These are phyloP conservation scores for Strigomonas galati DNA, from an alignment of 208 protist genomes.

Conservation along the genomic window DNA sequence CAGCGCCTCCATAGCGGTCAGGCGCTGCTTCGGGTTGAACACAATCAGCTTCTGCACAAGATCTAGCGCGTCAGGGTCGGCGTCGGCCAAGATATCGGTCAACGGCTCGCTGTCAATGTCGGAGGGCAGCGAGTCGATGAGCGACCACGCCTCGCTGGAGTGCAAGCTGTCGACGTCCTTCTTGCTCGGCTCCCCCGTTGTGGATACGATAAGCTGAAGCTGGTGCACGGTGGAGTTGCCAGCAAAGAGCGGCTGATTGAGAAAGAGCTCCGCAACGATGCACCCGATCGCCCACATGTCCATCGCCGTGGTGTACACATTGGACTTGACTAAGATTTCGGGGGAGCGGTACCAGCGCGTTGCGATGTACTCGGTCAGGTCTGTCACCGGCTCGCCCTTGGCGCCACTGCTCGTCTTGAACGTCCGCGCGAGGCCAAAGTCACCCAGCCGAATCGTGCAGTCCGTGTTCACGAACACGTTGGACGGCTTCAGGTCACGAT, in stretches of 20 bases:
- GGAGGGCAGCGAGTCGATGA: slow-evolving; percentile 79
- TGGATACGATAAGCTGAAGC: slow-evolving; percentile 92
- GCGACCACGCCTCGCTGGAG: slow-evolving; percentile 78
- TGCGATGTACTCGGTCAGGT: slow-evolving; percentile 95
- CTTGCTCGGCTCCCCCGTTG: slow-evolving; percentile 68
- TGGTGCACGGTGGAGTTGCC: slow-evolving; percentile 97
- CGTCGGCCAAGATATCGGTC: slow-evolving; percentile 63
- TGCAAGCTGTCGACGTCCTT: slow-evolving; percentile 89
- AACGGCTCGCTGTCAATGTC: slow-evolving; percentile 39
- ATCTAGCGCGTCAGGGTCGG: slow-evolving; percentile 77
- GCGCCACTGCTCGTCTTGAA: slow-evolving; percentile 34
- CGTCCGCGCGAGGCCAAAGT: slow-evolving; percentile 98
- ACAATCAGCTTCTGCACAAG: slow-evolving; percentile 82
- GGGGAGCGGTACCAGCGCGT: slow-evolving; percentile 98
- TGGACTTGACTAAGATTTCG: slow-evolving; percentile 96
- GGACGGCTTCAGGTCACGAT: slow-evolving; percentile 93
- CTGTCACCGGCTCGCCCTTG: slow-evolving; percentile 34
- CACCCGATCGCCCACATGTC: slow-evolving; percentile 99
- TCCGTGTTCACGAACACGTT: slow-evolving; percentile 93
- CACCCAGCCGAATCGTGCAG: slow-evolving; percentile 93
- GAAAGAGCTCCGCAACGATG: slow-evolving; percentile 95
- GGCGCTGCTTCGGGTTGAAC: slow-evolving; percentile 83
- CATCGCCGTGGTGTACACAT: slow-evolving; percentile 95
- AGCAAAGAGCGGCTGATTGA: slow-evolving; percentile 92
- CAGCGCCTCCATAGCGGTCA: slow-evolving; percentile 82